A percentile compares a stretch with the other conserved stretches of the same genome.
phyloP scores from a whole-genome alignment of 768 basidiomycete species.

The Boletus rufocinnamomeus region DNA sequence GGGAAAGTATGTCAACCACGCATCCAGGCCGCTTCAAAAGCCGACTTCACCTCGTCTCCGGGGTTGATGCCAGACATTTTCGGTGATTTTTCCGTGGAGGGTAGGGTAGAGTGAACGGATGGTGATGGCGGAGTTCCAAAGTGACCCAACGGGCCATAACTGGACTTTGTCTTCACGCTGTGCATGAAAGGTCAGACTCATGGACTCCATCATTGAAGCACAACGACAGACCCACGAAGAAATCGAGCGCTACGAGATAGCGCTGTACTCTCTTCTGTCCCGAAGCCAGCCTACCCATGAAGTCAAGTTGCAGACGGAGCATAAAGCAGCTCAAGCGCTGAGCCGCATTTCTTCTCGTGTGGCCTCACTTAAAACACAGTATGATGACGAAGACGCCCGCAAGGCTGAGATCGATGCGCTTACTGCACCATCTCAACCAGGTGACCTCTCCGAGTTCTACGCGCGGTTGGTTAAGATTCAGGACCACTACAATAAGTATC shows the following conservation, averaged over 20 bases:
- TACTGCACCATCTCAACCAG: constrained; percentile 57
- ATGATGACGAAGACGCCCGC: constrained; percentile 74
- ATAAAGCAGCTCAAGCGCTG: constrained; percentile 89
- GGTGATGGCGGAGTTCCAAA: constrained; percentile 58
- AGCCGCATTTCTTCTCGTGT: constrained; percentile 76
- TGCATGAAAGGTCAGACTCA: constrained; percentile 37
- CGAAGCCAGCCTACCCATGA: constrained; percentile 65
- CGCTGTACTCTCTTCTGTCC: constrained; percentile 81
- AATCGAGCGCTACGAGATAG: constrained; percentile 87
- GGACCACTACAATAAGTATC: constrained; percentile 95
- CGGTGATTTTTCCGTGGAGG: constrained; percentile 36
- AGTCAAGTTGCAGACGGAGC: constrained; percentile 69
- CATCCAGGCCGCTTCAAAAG: constrained; percentile 13
- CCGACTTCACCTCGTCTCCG: constrained; percentile 73
- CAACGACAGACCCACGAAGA: constrained; percentile 96
- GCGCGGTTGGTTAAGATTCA: constrained; percentile 93
- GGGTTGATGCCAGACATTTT: constrained; percentile 82
- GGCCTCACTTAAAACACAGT: constrained; percentile 64
- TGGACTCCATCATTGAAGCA: constrained; percentile 95
- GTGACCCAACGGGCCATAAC: constrained; percentile 4
- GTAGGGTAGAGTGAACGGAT: constrained; percentile 32
- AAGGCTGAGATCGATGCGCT: constrained; percentile 67
- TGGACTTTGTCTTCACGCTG: background rate
- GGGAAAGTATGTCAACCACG: constrained; percentile 4
- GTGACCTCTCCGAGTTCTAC: constrained; percentile 93